phyloP scores from a whole-genome alignment of 1,284 basidiomycete species.

The Cystobasidiaceae sp. region DNA sequence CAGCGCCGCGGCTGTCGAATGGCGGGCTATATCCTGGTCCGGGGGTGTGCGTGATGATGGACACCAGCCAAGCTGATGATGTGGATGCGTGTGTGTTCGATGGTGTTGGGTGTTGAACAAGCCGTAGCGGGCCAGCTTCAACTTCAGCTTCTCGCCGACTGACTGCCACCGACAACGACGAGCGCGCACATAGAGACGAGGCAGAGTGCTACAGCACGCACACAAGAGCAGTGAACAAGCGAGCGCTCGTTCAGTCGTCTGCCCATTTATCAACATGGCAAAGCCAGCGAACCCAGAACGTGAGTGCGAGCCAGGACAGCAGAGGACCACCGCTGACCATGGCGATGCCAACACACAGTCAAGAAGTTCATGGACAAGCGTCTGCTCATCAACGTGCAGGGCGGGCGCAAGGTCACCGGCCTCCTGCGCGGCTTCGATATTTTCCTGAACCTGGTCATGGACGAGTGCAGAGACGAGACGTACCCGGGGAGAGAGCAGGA shows the following conservation, averaged over 20 bases:
- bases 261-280: conserved; percentile 4
- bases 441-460: conserved; percentile 96
- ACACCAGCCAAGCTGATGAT: too few species aligned
- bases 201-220: neutral
- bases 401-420: conserved; percentile 91
- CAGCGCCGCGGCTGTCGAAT: too few species aligned
- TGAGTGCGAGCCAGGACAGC: neutral
- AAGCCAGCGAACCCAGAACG: conserved; percentile 31
- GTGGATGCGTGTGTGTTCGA: too few species aligned
- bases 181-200: too few species aligned
- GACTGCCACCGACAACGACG: too few species aligned
- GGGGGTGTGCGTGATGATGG: too few species aligned
- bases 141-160: too few species aligned
- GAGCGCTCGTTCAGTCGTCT: neutral
- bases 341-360: neutral
- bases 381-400: conserved; percentile 89
- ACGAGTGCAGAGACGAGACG: conserved; percentile 86
- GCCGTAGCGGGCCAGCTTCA: too few species aligned
- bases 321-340: neutral
- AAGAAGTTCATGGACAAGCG: conserved; percentile 96
- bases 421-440: conserved; percentile 96
- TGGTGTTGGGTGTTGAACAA: too few species aligned
- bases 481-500: conserved; percentile 72
- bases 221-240: neutral
- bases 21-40: too few species aligned